phyloP scores from a whole-genome alignment of 139 green algal species.

The Spirogloea muscicola region DNA sequence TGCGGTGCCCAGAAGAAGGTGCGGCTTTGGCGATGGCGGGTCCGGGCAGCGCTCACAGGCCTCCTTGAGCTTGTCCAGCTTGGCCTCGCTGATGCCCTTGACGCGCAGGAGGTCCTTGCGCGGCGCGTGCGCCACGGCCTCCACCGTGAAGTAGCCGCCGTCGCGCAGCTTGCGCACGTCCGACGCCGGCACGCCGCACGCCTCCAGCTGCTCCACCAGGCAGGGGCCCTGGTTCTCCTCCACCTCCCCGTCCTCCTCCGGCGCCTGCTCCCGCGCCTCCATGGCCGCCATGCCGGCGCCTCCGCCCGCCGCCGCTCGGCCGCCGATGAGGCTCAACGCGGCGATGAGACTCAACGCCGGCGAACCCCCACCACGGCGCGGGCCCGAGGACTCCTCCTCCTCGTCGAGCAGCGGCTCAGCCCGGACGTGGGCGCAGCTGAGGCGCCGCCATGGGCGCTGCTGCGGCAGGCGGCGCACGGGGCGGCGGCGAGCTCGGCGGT shows the following conservation, averaged over 20 bases:
- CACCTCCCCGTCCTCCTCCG: not conserved
- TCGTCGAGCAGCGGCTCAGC: not conserved
- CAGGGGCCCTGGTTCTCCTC: constrained; percentile 1
- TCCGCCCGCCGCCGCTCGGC: not conserved
- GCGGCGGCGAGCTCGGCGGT: not conserved
- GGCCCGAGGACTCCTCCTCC: not conserved
- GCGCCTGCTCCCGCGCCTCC: not conserved
- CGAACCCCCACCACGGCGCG: not conserved
- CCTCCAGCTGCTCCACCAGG: constrained; percentile 10
- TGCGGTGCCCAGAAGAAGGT: too few relatives aligned
- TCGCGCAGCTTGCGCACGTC: constrained; percentile 97
- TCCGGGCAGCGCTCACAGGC: constrained; percentile 65
- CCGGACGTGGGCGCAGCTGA: not conserved
- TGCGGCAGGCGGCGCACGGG: too few relatives aligned
- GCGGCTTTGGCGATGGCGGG: too few relatives aligned
- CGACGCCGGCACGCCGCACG: constrained; percentile 52
- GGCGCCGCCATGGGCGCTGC: too few relatives aligned
- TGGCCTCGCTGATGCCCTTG: constrained; percentile 95
- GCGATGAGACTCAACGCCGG: not conserved
- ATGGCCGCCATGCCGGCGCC: not conserved
- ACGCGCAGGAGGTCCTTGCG: constrained; percentile 80
- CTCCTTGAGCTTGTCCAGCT: constrained; percentile 86
- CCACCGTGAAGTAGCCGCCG: constrained; percentile 73
- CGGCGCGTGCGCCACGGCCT: constrained; percentile 73
- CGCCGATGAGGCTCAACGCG: not conserved